Base-by-base conservation (phyloP, 2,329 filamentous ascomycete species). In the Beauveria rudraprayagi region DNA sequence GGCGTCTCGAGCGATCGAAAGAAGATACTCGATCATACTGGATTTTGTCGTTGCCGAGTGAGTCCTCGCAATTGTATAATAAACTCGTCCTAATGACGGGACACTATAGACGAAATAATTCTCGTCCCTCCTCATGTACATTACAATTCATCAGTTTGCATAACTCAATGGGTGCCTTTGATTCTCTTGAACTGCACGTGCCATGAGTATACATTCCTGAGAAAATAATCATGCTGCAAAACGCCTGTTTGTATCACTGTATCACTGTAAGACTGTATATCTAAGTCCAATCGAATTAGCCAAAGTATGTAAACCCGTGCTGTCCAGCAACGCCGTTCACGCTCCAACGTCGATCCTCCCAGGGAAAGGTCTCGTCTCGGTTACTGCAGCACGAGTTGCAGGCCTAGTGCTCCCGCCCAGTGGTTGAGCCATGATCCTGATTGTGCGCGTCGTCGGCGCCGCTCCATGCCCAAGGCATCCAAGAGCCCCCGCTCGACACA, bases 401-500 rank as follows among this genome's bases (percentile, higher is more conserved):
- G 46, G 63, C 64, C 70, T 73, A 75, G 62, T 71, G 70, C 63
- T 78, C 74, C 58, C 72, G 70, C n/a, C 74, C 74, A 9, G 78
- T 75, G 65, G 73, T 78, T 63, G 67, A 68, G 53, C 69, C 71
- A 41, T 64, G 64, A 37, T 68, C 68, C 6, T 63, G 63, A 30
- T 62, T 62, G 24, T 64, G 65, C 17, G 6, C 57, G 14, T 46
- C 57, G 40, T 46, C 57, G 40, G 16, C 57, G 40, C 37, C 40
- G 19, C 70, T 75, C 78, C 79, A 80, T 28, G 70, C 75, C 78
- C 79, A 83, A 3, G 79, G 74, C 71, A 80, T 73, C 80, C 80
- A 82, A 1, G 75, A 75, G 2, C 73, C 73, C 19, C 60, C 52
- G 3, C 60, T 47, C 66, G 43, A 65, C 64, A 67, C 65, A 28